Base-by-base conservation (phyloP, 176 grass and related monocot genomes). In the Aegilops sharonensis region DNA sequence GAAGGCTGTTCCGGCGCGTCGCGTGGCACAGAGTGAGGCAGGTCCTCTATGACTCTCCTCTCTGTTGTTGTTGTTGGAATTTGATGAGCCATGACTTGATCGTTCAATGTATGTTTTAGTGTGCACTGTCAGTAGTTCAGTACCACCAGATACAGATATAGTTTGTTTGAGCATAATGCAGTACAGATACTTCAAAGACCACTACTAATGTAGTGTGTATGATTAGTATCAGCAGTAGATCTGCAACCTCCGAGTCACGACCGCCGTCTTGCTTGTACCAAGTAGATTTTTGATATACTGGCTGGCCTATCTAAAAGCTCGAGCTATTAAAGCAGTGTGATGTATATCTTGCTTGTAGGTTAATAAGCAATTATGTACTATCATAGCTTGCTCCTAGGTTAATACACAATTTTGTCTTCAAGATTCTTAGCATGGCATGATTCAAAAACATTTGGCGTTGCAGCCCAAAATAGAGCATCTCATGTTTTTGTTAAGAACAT, bases 21-120 rank as follows among this genome's bases (percentile, higher is more conserved):
- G 91, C 91, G 21, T 98, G 89, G 92, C 92, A 91, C 85, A 90
- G 95, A 91, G 89, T 88, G 86, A 97, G 95, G 95, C 95, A 97
- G 95, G 92, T 97, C 86, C 91, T 95, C 91, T 91, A 77, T 85
- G 66, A 43, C 83, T 83, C 73, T 83, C 79, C 89, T 87, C 48
- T 87, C 83, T 78, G 61, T 12, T 54, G 0, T 65, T 37, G 36
- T 82, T 75, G 57, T 42, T 88, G 36, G 79, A 79, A 72, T 84
- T 80, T 50, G 24, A 79, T 86, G 50, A 43, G 23, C 1, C 23
- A 48, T 78, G 56, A 24, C 29, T 69, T 76, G 56, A n/a, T 61
- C 52, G 52, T 21, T 57, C 54, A 21, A 57, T 57, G 54, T 21
- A 59, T 59, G 20, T 8, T 59, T 59, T 59, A 9, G 4, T 59